Evolutionary conservation across 331 rosid genomes (phyloP).

Genomic region (Spiraea crenata): DNA sequence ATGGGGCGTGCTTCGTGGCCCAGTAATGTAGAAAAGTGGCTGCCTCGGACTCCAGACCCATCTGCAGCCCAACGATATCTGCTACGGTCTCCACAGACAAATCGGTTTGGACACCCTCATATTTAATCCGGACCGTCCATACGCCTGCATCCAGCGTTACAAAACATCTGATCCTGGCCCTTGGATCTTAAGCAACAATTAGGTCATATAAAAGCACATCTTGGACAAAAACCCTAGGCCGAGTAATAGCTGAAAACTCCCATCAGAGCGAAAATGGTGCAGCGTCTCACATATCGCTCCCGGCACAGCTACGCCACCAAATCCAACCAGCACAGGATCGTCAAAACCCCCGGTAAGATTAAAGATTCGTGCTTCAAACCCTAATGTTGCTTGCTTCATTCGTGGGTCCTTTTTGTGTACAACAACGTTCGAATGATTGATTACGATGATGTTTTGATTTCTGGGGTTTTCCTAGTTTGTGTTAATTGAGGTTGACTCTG

Average conservation of each 20-base stretch:
- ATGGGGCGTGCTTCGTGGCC: too few species aligned
- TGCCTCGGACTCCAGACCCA: too few species aligned
- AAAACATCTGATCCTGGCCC: constrained; percentile 16
- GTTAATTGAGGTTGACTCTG: not conserved
- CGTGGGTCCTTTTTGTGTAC: not conserved
- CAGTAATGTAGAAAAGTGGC: too few species aligned
- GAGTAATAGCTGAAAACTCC: not conserved
- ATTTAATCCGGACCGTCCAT: not conserved
- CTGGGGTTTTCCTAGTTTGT: not conserved
- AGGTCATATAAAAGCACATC: not conserved
- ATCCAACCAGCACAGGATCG: constrained; percentile 73
- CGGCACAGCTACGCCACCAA: constrained; percentile 86
- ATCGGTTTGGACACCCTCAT: not conserved
- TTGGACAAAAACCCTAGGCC: constrained; percentile 14
- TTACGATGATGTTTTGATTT: not conserved
- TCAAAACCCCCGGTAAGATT: constrained; percentile 59
- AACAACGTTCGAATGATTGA: not conserved
- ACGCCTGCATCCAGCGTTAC: not conserved
- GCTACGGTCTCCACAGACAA: not conserved
- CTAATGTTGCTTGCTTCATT: not conserved
- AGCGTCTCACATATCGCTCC: constrained; percentile 70
- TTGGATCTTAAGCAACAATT: constrained; percentile 36
- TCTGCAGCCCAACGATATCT: too few species aligned
- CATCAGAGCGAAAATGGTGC: constrained; percentile 48
- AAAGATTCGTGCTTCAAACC: not conserved